Conservation (phyloP, 768 basidiomycete genomes). For the Amanita exitialis region DNA sequence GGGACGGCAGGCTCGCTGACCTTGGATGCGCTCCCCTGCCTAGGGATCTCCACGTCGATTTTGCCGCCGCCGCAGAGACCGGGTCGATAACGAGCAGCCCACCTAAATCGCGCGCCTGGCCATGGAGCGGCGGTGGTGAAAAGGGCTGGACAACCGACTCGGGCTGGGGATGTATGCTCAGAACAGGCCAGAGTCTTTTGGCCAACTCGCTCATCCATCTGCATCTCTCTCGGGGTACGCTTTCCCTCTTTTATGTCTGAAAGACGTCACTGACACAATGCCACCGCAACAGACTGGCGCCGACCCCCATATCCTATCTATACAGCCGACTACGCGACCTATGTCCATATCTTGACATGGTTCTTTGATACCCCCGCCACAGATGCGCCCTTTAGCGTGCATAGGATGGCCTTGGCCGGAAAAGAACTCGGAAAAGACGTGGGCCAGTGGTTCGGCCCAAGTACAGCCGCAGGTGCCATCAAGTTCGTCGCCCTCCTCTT, state of each 20-base stretch:
- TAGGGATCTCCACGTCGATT: not conserved
- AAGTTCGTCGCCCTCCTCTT: constrained; percentile 42
- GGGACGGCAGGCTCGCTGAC: constrained; percentile 40
- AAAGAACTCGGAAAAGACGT: constrained; percentile 93
- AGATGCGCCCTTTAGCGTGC: constrained; percentile 85
- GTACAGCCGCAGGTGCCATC: constrained; percentile 94
- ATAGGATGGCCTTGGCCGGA: constrained; percentile 91
- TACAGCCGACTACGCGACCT: constrained; percentile 67
- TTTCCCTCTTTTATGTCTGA: constrained; percentile 8
- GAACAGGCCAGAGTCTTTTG: constrained; percentile 26
- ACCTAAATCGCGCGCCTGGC: constrained; percentile 45
- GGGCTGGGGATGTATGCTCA: constrained; percentile 29
- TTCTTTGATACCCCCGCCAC: constrained; percentile 87
- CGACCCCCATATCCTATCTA: constrained; percentile 51
- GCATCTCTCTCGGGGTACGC: constrained; percentile 50
- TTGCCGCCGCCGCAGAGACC: not conserved
- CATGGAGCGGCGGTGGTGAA: constrained; percentile 52
- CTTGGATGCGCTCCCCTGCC: constrained; percentile 13
- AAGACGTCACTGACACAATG: not conserved
- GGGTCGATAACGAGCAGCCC: constrained; percentile 7
- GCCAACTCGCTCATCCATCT: constrained; percentile 34
- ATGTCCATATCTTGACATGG: constrained; percentile 90
- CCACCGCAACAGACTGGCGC: constrained; percentile 64
- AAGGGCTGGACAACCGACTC: constrained; percentile 50
- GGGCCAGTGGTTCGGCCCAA: constrained; percentile 97